Base-by-base conservation (phyloP, 257 asterid genomes). In the Fraxinus americana region DNA sequence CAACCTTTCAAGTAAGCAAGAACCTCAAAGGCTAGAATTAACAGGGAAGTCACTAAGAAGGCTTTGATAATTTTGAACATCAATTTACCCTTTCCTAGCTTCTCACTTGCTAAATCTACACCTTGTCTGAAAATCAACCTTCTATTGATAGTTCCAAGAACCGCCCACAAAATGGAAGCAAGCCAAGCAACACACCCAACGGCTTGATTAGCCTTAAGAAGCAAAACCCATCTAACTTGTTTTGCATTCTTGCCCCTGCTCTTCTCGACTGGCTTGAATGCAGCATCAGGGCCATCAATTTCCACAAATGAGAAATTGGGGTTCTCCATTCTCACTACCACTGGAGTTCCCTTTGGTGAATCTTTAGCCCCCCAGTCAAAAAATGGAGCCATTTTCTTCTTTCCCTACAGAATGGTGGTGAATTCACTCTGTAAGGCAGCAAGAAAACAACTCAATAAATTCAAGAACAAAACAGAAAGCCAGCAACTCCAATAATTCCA, bases 141-240 rank as follows among this genome's bases (percentile, higher is more conserved):
- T 66, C 77, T 85, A 82, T 81, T 84, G 65, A 87, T 77, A 57
- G 90, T 77, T 27, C 90, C 85, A 76, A 89, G 81, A 1, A 91
- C 76, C 16, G 85, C 65, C 87, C 86, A 86, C 61, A 84, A 39
- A 39, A 71, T 74, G 48, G 87, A 70, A 36, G 86, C 94, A 35
- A 91, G 84, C 90, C 93, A 76, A 82, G 93, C 86, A 79, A 87
- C 74, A 77, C 78, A 87, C 75, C 93, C 93, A 81, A 83, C 94
- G 41, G 94, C 97, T 30, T 86, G 89, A 69, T 87, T 87, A 27
- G 94, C 97, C 81, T 78, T 82, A 75, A 91, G 94, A 21, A 88
- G 89, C 39, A 91, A 80, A 74, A 90, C 82, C 97, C 94, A 88
- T 38, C 86, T 80, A 25, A 88, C 92, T 81, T 91, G 95, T 87